Evolutionary conservation across 768 basidiomycete genomes (phyloP).

Genomic region (Trametes meyenii): DNA sequence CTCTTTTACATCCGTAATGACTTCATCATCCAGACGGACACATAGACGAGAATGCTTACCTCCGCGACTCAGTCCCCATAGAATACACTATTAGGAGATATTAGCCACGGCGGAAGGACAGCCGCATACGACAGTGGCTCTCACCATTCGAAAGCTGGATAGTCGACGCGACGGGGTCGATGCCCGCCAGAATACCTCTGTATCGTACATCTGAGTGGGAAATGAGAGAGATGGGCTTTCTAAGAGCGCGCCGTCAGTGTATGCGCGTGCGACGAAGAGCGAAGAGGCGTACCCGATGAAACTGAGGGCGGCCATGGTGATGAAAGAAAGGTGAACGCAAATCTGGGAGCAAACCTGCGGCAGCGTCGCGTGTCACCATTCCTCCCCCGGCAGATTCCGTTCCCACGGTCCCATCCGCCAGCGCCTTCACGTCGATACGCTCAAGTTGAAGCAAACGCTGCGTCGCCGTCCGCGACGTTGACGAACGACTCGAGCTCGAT

Average conservation of each 20-base stretch:
- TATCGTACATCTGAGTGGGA: slow-evolving; percentile 92
- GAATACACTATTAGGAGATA: slow-evolving; percentile 58
- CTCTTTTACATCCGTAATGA: slow-evolving; percentile 45
- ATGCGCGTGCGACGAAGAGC: neutral
- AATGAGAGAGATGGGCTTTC: slow-evolving; percentile 88
- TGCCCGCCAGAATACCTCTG: slow-evolving; percentile 83
- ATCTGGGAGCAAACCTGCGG: slow-evolving; percentile 10
- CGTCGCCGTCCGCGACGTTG: slow-evolving; percentile 5
- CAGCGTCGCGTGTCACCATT: slow-evolving; percentile 17
- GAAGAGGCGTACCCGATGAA: slow-evolving; percentile 64
- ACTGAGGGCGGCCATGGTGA: slow-evolving; percentile 63
- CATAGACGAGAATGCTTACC: slow-evolving; percentile 48
- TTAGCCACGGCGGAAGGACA: neutral
- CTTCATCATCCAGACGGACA: slow-evolving; percentile 35
- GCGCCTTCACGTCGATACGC: neutral
- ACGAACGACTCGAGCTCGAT: slow-evolving; percentile 20
- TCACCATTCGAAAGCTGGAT: slow-evolving; percentile 87
- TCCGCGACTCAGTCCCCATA: slow-evolving; percentile 85
- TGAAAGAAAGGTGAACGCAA: slow-evolving; percentile 16
- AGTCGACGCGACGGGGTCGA: slow-evolving; percentile 83
- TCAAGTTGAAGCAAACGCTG: neutral
- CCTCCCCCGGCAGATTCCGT: slow-evolving; percentile 20
- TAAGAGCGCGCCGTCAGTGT: slow-evolving; percentile 36
- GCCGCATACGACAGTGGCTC: slow-evolving; percentile 17
- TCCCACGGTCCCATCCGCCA: slow-evolving; percentile 15